Base-by-base conservation (phyloP, 768 basidiomycete genomes). In the Tricholoma matsutake region DNA sequence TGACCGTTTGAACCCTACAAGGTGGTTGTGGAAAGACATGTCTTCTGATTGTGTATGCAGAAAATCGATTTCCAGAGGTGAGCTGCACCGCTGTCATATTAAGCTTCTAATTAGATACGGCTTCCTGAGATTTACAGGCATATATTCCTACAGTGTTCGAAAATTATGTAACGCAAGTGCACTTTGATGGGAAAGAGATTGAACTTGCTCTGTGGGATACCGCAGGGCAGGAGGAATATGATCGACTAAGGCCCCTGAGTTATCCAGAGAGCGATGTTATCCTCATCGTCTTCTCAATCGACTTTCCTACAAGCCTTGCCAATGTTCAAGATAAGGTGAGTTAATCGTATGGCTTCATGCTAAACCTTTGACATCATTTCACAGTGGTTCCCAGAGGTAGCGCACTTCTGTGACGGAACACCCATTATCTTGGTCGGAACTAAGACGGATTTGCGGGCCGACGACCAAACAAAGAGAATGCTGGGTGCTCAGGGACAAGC, bases 181-280 rank as follows among this genome's bases (percentile, higher is more conserved):
- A 86, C 54, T 93, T 89, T 68, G 94, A 96, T 25, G 88, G 89
- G 59, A 95, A 94, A 75, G 79, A 91, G 18, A 87, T 99, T 63
- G 94, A 97, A 70, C 84, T 99, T 45, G 96, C 97, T n/a, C 81
- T 99, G 16, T 99, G 96, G 94, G 95, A 98, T 75, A 98, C 95
- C 1, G 95, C 95, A 0, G 95, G 95, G 28, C 95, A 97, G 73
- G 95, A 98, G 76, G 95, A 98, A 77, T 98, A 97, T 75, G 94
- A 96, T 73, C 83, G 91, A 63, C 82, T 95, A 59, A 83, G 92
- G 65, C 91, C 92, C 18, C 79, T 94, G 63, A 91, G 88, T 72
- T 94, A 94, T 67, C 91, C 92, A 18, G 92, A 94, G 73, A 90
- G 87, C 79, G 85, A 93, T 69, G 91, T 94, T 61, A 93, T 96